Evolutionary conservation across 2,329 filamentous ascomycete genomes (phyloP).

Genomic region (Septoria linicola): DNA sequence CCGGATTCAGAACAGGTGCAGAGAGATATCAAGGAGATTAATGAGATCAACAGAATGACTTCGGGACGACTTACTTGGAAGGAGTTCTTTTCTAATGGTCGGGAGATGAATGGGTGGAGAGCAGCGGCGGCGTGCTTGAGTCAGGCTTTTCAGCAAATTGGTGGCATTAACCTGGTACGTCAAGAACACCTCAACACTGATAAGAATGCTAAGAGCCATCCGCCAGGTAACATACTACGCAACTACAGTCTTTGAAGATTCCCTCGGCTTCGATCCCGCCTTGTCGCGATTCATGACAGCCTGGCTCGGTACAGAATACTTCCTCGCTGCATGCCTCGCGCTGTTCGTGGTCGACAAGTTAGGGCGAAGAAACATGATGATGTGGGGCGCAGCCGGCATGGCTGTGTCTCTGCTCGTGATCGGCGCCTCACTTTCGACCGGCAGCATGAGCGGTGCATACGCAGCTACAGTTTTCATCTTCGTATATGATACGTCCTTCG

Average conservation of each 20-base stretch:
- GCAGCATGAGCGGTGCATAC: slow-evolving; percentile 20
- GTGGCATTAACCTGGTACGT: slow-evolving; percentile 26
- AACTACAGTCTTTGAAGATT: slow-evolving; percentile 53
- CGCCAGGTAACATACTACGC: slow-evolving; percentile 41
- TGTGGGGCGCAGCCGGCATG: slow-evolving; percentile 32
- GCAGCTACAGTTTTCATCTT: slow-evolving; percentile 38
- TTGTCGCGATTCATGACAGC: slow-evolving; percentile 27
- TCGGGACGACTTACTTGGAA: slow-evolving; percentile 15
- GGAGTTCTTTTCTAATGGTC: slow-evolving; percentile 39
- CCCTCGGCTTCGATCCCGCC: slow-evolving; percentile 43
- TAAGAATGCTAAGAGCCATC: too few relatives aligned
- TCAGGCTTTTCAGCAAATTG: slow-evolving; percentile 47
- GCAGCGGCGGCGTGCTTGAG: slow-evolving; percentile 44
- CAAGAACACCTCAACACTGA: too few relatives aligned
- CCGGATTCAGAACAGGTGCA: slow-evolving; percentile 57
- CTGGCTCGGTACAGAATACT: slow-evolving; percentile 30
- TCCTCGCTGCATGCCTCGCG: slow-evolving; percentile 38
- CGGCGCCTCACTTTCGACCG: slow-evolving; percentile 19
- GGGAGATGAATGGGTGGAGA: slow-evolving; percentile 48
- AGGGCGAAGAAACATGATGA: slow-evolving; percentile 46
- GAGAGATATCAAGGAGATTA: slow-evolving; percentile 48
- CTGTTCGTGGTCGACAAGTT: slow-evolving; percentile 66
- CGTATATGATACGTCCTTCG: slow-evolving; percentile 33
- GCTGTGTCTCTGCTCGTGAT: slow-evolving; percentile 29
- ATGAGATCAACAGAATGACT: slow-evolving; percentile 20